Evolutionary conservation across 208 protist species (phyloP), one percentile per base, ranked within the genome.

Genomic region (Wallacemonas rigidus): DNA sequence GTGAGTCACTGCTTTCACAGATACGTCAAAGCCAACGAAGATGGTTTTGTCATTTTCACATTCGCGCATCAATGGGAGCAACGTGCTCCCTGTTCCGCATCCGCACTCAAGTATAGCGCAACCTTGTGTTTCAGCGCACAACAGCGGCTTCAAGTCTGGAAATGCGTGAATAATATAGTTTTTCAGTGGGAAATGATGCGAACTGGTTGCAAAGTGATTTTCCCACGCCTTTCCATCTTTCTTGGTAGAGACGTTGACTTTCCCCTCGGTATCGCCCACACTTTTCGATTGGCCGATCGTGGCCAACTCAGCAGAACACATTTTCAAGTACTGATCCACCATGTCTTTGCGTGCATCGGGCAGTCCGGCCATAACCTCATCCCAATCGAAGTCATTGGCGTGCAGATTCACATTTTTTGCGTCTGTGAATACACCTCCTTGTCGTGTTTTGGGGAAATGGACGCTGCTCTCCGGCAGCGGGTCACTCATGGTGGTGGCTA

Each of bases 101-200:
- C 90, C 87, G 43, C 87, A 92, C 63, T 95, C 85, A 56, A 93
- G 64, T 71, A 95, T 68, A 76, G 69, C 72, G 2, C 65, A 17
- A 38, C 65, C 3, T 7, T 35, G 17, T 3, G 3, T 40, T 50
- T 41, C 47, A 55, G 11, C 43, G 50, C 51, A 75, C 47, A 88
- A 64, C 47, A 83, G 74, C n/a, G 44, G 68, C 12, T 77, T 82
- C 11, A 93, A 51, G 9, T 85, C 11, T 3, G 88, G 88, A 76
- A 93, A 93, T 2, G 88, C 88, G 40, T 89, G 85, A 60, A 87
- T 67, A 70, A 91, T 89, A 60, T 92, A 91, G 77, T 94, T 94
- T 69, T 94, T 94, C 26, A 94, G 53, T 15, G 89, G 89, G 76
- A 92, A 94, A 26, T 92, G 86, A 39, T 88, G 78, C 58, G 82